Evolutionary conservation across 2,329 filamentous ascomycete species (phyloP).

Genomic region (Calonectria hongkongensis): DNA sequence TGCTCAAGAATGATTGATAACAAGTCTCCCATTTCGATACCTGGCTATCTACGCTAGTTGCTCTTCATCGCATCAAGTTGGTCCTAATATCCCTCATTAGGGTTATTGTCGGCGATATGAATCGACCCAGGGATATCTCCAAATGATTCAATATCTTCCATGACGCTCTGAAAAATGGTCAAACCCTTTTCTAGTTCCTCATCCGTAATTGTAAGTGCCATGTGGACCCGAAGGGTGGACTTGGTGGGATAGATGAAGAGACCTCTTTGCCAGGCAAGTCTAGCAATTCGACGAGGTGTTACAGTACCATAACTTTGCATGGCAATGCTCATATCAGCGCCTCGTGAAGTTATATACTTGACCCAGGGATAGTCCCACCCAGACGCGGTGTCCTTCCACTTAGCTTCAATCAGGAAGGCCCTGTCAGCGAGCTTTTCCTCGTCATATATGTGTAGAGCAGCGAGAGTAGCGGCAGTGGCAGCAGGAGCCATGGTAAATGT

Average conservation of each 20-base stretch:
- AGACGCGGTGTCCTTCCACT: neutral
- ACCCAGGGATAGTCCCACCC: neutral
- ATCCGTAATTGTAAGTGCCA: conserved; percentile 5
- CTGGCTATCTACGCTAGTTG: too few relatives aligned
- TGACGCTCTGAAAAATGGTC: neutral
- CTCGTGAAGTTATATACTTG: neutral
- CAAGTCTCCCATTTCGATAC: neutral
- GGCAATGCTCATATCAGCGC: conserved; percentile 20
- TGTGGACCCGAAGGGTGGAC: neutral
- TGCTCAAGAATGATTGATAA: too few relatives aligned
- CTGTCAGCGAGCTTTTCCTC: conserved; percentile 6
- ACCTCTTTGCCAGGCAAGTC: conserved; percentile 9
- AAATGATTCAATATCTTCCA: conserved; percentile 12
- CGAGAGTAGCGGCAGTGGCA: neutral
- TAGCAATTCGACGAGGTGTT: neutral
- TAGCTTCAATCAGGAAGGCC: neutral
- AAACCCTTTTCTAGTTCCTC: conserved; percentile 10
- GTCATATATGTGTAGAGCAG: conserved; percentile 1
- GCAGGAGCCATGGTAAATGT: neutral
- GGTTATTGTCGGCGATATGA: neutral
- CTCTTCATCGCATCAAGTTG: neutral
- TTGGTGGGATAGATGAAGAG: conserved; percentile 4
- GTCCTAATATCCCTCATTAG: conserved; percentile 2
- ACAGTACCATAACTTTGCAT: conserved; percentile 12
- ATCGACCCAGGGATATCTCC: conserved; percentile 6